Conservation (phyloP, 805 yeast species). For the Wickerhamiella bombiphila region DNA sequence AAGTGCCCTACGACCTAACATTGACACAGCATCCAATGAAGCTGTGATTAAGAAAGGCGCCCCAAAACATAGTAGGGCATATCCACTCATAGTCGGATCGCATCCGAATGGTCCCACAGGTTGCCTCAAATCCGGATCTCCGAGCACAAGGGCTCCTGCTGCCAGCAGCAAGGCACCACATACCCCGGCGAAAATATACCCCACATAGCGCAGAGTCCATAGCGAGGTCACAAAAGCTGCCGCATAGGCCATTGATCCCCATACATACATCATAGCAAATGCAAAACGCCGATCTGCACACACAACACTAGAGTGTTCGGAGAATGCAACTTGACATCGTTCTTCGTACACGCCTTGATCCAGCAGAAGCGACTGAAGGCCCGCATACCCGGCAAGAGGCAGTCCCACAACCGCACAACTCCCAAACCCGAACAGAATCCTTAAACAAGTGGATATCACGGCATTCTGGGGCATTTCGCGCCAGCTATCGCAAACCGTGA, state of each 20-base stretch:
- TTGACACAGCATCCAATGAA: conserved; percentile 4
- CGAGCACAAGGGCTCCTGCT: conserved; percentile 13
- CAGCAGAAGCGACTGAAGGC: conserved; percentile 14
- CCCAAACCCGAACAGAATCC: conserved; percentile 8
- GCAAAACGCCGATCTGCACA: conserved; percentile 14
- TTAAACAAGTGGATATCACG: no score
- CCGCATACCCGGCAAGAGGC: conserved; percentile 14
- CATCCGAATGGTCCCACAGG: conserved; percentile 9
- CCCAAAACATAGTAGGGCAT: conserved; percentile 10
- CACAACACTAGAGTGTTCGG: not conserved
- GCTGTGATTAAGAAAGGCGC: conserved; percentile 13
- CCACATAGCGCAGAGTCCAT: conserved; percentile 10
- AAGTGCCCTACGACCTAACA: conserved; percentile 3
- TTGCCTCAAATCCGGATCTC: conserved; percentile 2
- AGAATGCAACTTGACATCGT: conserved; percentile 10
- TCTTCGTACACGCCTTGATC: conserved; percentile 15
- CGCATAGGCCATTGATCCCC: conserved; percentile 8
- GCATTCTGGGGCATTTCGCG: no score
- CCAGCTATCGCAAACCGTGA: no score
- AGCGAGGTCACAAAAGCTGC: conserved; percentile 11
- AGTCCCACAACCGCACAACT: conserved; percentile 12
- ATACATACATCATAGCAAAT: conserved; percentile 8
- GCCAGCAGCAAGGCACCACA: conserved; percentile 13
- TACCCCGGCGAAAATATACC: conserved; percentile 11
- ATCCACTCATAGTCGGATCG: conserved; percentile 13